Conservation (phyloP, 225 moss, liverwort and hornwort genomes). For the Asterella californica region DNA sequence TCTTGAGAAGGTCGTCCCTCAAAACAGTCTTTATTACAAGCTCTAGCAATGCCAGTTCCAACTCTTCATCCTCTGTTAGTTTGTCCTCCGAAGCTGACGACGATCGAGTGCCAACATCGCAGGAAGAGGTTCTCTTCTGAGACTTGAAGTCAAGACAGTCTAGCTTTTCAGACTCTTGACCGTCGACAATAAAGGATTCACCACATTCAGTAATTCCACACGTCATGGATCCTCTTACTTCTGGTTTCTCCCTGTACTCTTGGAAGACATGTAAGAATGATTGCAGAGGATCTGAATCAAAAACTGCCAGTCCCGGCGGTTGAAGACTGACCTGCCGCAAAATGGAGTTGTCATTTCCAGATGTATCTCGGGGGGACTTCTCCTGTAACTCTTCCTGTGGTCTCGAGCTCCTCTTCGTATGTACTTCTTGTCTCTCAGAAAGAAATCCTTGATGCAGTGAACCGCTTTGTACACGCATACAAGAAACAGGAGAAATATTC, state of each 20-base stretch:
- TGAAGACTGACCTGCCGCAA: neutral
- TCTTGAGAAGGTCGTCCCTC: conserved; percentile 28
- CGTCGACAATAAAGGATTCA: neutral
- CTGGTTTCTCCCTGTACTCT: neutral
- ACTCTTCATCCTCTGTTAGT: conserved; percentile 37
- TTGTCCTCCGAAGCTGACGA: conserved; percentile 5
- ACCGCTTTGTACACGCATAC: neutral
- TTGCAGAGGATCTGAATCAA: neutral
- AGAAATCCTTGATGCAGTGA: neutral
- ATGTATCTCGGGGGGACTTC: too few species aligned
- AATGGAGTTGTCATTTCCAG: neutral
- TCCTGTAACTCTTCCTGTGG: neutral
- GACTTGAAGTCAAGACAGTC: neutral
- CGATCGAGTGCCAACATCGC: neutral
- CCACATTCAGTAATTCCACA: neutral
- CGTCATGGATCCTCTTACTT: neutral
- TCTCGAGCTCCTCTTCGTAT: neutral
- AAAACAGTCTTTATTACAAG: conserved; percentile 42
- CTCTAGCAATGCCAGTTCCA: conserved; percentile 43
- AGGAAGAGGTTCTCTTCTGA: neutral
- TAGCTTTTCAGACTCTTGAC: neutral
- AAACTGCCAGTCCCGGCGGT: neutral
- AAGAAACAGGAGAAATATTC: neutral
- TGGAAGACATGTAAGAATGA: neutral
- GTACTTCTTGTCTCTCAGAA: neutral